phyloP scores from a whole-genome alignment of 2,329 filamentous ascomycete genomes.

The Aspergillus versicolor region DNA sequence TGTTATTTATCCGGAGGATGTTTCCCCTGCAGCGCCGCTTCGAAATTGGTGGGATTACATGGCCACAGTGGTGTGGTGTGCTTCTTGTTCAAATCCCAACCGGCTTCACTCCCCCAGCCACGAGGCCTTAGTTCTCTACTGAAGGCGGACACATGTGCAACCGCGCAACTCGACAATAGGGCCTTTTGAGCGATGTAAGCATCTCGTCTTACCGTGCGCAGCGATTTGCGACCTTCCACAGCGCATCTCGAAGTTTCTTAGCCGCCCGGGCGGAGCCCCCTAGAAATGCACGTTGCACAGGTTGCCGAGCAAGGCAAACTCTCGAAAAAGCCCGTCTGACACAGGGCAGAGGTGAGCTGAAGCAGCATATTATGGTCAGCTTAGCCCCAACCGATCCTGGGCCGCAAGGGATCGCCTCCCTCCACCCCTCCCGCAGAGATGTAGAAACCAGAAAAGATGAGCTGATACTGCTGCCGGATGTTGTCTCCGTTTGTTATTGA shows the following conservation, averaged over 20 bases:
- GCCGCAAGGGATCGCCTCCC: background rate
- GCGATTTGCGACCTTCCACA: slow-evolving; percentile 4
- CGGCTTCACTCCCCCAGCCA: background rate
- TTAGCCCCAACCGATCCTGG: slow-evolving; percentile 4
- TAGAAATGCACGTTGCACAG: slow-evolving; percentile 6
- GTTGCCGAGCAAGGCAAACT: slow-evolving; percentile 2
- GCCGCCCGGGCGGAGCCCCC: background rate
- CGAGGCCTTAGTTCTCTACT: background rate
- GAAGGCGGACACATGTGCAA: background rate
- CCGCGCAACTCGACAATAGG: background rate
- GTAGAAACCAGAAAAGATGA: background rate
- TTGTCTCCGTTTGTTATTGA: background rate
- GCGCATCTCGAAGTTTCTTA: slow-evolving; percentile 12
- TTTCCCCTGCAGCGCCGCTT: slow-evolving; percentile 3
- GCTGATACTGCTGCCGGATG: background rate
- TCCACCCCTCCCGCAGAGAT: background rate
- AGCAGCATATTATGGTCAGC: background rate
- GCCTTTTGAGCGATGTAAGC: slow-evolving; percentile 1
- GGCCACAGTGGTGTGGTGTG: background rate
- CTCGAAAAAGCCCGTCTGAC: background rate
- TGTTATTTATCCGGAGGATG: slow-evolving; percentile 16
- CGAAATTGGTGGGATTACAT: slow-evolving; percentile 9
- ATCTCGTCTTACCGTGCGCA: slow-evolving; percentile 1
- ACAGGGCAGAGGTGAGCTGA: slow-evolving; percentile 2
- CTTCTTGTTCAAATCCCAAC: background rate